Percentiles rank a stretch among this genome's conserved stretches.
These are phyloP conservation scores for Lachancea kluyveri DNA, from an alignment of 805 yeast genomes.

Conservation along the genomic window DNA sequence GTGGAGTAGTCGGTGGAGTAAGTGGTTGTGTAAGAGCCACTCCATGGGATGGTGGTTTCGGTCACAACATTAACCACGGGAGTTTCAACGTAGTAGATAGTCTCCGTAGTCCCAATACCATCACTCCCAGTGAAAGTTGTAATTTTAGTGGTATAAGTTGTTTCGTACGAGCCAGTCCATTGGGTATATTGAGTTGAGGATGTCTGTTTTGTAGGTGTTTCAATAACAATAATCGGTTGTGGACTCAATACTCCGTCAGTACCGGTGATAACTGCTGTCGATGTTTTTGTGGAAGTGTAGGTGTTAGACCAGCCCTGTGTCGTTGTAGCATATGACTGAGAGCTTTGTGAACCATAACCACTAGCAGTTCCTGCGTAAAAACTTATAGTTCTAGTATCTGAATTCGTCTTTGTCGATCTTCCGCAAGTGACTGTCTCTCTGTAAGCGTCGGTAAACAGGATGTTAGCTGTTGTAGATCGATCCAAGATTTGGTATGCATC, in stretches of 20 bases:
- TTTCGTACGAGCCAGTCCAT: constrained; percentile 7
- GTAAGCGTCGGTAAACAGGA: no score
- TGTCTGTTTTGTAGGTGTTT: constrained; percentile 1
- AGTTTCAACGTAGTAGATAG: constrained; percentile 6
- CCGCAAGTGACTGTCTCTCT: no score
- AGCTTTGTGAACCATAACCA: no score
- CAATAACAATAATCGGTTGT: constrained; percentile 4
- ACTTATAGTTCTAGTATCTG: no score
- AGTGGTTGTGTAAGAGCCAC: constrained; percentile 9
- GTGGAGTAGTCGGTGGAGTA: constrained; percentile 8
- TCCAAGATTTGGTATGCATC: constrained; percentile 8
- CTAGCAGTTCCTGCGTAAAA: no score
- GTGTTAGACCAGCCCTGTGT: constrained; percentile 4
- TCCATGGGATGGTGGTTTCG: constrained; percentile 7
- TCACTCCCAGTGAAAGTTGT: constrained; percentile 3
- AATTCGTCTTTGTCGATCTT: no score
- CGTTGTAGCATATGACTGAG: constrained; percentile 3
- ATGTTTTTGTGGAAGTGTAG: constrained; percentile 6
- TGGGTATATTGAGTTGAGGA: constrained; percentile 6
- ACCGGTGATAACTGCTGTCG: constrained; percentile 5
- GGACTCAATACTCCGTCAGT: constrained; percentile 3
- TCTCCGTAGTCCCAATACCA: constrained; percentile 5
- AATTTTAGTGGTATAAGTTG: constrained; percentile 3
- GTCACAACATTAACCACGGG: constrained; percentile 3
- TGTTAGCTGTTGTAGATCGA: no score